These are phyloP conservation scores for Hevea brasiliensis DNA, from an alignment of 345 rosid species.

Conservation along the genomic window DNA sequence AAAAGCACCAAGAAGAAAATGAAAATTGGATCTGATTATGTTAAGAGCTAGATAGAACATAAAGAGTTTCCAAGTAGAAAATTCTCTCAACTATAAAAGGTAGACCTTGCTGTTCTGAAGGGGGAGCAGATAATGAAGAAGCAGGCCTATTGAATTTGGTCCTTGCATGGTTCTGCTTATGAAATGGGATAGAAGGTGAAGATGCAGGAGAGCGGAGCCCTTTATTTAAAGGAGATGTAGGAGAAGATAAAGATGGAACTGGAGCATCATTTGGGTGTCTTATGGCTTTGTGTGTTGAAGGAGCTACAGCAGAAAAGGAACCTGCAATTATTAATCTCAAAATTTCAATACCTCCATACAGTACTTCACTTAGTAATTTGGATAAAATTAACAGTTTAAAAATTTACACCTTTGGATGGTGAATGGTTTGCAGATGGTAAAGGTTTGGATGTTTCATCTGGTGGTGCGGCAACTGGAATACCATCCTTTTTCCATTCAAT, in stretches of 20 bases:
- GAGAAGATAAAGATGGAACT: conserved; percentile 33
- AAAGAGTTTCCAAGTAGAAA: background rate
- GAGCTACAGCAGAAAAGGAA: conserved; percentile 41
- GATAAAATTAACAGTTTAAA: background rate
- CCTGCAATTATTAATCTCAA: conserved; percentile 16
- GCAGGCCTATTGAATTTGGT: conserved; percentile 38
- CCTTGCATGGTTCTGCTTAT: conserved; percentile 40
- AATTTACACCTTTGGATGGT: conserved; percentile 46
- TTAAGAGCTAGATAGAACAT: background rate
- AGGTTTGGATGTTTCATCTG: conserved; percentile 39
- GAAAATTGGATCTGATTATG: background rate
- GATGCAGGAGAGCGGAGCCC: conserved; percentile 33
- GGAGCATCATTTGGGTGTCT: conserved; percentile 26
- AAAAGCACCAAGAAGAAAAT: conserved; percentile 29
- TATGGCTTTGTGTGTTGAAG: conserved; percentile 27
- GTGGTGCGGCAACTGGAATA: conserved; percentile 62
- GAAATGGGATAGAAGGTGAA: conserved; percentile 46
- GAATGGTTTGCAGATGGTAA: conserved; percentile 37
- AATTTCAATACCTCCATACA: background rate
- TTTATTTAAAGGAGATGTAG: conserved; percentile 26
- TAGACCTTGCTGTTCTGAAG: conserved; percentile 47
- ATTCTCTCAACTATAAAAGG: background rate
- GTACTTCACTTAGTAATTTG: background rate
- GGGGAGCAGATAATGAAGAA: conserved; percentile 48
- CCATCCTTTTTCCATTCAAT: conserved; percentile 33